Base-by-base conservation (phyloP, 2,329 filamentous ascomycete genomes). In the Hypoxylon sp. region DNA sequence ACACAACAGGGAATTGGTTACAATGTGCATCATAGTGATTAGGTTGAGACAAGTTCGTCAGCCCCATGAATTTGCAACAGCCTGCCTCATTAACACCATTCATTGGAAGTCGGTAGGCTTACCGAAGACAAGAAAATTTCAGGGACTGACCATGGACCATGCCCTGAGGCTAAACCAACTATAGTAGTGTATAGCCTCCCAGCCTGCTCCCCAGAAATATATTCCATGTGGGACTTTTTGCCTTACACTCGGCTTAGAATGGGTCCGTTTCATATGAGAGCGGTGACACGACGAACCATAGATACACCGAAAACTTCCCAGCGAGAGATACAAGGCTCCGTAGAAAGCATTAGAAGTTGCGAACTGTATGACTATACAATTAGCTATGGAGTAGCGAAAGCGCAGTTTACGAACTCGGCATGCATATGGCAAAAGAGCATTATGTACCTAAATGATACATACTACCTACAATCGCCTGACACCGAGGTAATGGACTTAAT, bases 141-240 rank as follows among this genome's bases (percentile, higher is more conserved):
- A 59, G 55, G 60, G 60, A 56, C 54, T 39, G 2, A 43, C 43
- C 63, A 3, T 27, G 25, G 25, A 3, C 25, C 6, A 54, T 63
- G 55, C 46, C 55, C 51, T 47, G 55, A 43, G 60, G 64, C 64
- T 67, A 66, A 56, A 52, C 54, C 43, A 32, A 30, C 34, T 54
- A 41, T 6, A 56, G 60, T 30, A n/a, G n/a, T n/a, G n/a, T n/a
- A 61, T 32, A 52, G 47, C 32, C 47, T 52, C 23, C 12, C 21
- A 41, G 16, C 12, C 48, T 12, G 12, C 47, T 63, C 60, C 64
- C 55, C 50, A 47, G 56, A 67, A 59, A 53, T 41, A 19, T 43
- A 53, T 37, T 23, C 19, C 27, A 61, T 57, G 61, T 64, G 64
- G 61, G 55, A 57, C 64, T 30, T 64, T n/a, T 61, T 43, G 61